Evolutionary conservation across 2,329 filamentous ascomycete genomes (phyloP).

Genomic region (Zymoseptoria brevis): DNA sequence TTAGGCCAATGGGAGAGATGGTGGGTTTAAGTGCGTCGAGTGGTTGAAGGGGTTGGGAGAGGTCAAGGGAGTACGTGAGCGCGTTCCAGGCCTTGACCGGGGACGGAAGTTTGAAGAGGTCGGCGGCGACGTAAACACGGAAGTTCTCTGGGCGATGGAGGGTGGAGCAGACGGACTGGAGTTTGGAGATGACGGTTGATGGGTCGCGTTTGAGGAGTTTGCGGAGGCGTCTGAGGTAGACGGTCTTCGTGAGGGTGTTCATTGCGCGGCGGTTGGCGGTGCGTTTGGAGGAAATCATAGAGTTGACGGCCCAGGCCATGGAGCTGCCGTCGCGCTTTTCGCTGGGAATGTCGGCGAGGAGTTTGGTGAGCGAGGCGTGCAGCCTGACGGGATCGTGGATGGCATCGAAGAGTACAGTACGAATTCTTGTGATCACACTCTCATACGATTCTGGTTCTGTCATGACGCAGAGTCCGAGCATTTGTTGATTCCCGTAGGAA

Average conservation of each 20-base stretch:
- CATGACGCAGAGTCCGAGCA: constrained; percentile 72
- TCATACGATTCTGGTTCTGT: constrained; percentile 83
- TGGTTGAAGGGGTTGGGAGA: constrained; percentile 52
- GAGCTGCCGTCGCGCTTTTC: constrained; percentile 74
- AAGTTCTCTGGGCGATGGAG: constrained; percentile 82
- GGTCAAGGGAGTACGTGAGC: constrained; percentile 46
- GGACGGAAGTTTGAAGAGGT: constrained; percentile 63
- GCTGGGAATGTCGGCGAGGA: constrained; percentile 86
- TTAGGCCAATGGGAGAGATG: constrained; percentile 66
- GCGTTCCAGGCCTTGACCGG: constrained; percentile 74
- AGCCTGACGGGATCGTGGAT: constrained; percentile 70
- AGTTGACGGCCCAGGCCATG: constrained; percentile 56
- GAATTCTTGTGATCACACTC: constrained; percentile 73
- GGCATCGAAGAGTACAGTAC: constrained; percentile 77
- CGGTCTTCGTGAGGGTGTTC: constrained; percentile 74
- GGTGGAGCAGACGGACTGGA: constrained; percentile 65
- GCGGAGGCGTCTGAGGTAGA: constrained; percentile 79
- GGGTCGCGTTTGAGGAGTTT: constrained; percentile 66
- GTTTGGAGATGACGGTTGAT: constrained; percentile 60
- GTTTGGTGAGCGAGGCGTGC: constrained; percentile 61
- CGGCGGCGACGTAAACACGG: constrained; percentile 73
- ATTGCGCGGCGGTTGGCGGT: constrained; percentile 70
- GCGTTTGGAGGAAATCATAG: constrained; percentile 71
- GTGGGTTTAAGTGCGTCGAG: constrained; percentile 62
- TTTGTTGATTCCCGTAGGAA: constrained; percentile 69